A percentile compares a stretch with the other conserved stretches of the same genome.
Evolutionary conservation across 1,284 basidiomycete genomes (phyloP).

Genomic region (Singerocomus inundabilis): DNA sequence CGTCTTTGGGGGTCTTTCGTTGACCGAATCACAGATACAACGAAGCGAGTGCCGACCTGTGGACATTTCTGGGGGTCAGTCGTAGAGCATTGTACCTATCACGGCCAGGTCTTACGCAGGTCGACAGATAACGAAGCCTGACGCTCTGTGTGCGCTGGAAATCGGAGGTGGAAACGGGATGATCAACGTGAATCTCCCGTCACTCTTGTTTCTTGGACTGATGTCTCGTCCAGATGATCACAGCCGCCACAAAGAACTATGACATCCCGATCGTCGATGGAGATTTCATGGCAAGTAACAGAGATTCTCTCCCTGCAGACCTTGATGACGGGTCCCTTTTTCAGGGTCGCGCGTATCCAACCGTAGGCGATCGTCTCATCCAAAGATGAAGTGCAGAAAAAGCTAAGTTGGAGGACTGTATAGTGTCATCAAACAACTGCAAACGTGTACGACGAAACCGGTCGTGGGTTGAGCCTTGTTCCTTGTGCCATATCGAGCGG

Average conservation of each 20-base stretch:
- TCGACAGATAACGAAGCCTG: constrained; percentile 36
- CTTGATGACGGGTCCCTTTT: constrained; percentile 5
- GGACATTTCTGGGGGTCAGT: constrained; percentile 28
- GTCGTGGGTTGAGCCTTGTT: constrained; percentile 31
- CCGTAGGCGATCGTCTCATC: constrained; percentile 21
- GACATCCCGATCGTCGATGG: constrained; percentile 40
- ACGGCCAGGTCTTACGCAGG: constrained; percentile 9
- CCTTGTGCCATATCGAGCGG: constrained; percentile 38
- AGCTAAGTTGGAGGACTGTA: background rate
- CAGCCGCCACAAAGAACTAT: constrained; percentile 37
- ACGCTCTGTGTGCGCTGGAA: constrained; percentile 41
- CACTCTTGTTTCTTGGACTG: constrained; percentile 2
- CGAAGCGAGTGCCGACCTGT: constrained; percentile 30
- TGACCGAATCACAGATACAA: constrained; percentile 26
- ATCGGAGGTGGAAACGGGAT: constrained; percentile 62
- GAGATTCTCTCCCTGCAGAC: constrained; percentile 1
- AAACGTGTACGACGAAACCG: constrained; percentile 37
- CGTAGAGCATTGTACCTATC: background rate
- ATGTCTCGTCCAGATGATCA: constrained; percentile 32
- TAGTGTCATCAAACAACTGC: constrained; percentile 40
- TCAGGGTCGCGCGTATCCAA: constrained; percentile 39
- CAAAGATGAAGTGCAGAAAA: background rate
- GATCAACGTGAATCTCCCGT: constrained; percentile 37
- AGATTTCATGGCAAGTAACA: constrained; percentile 48
- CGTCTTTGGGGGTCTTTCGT: background rate